phyloP scores from a whole-genome alignment of 2,329 filamentous ascomycete species.

The Cladophialophora psammophila region DNA sequence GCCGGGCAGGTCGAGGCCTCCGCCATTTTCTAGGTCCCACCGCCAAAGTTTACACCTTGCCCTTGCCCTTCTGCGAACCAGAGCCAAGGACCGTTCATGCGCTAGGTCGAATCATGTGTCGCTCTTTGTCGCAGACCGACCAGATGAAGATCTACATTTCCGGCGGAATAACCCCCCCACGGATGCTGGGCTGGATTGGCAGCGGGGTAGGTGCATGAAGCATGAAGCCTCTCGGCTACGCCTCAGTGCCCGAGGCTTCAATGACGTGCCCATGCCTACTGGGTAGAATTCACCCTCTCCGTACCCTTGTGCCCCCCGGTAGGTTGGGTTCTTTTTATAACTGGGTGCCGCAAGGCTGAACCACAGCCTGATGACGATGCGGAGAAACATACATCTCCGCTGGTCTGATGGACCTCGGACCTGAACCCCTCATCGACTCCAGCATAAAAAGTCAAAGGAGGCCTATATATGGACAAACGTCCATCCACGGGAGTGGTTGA shows the following conservation, averaged over 20 bases:
- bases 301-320: neutral
- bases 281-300: too few species aligned
- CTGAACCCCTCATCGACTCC: neutral
- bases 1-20: neutral
- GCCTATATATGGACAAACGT: neutral
- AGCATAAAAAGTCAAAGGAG: neutral
- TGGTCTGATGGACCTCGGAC: neutral
- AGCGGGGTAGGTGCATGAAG: constrained; percentile 1
- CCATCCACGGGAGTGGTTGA: neutral
- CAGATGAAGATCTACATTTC: neutral
- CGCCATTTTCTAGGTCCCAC: neutral
- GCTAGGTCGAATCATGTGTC: neutral
- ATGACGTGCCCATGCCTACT: neutral
- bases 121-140: neutral
- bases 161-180: neutral
- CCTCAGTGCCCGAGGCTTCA: neutral
- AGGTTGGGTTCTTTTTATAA: neutral
- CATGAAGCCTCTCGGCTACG: neutral
- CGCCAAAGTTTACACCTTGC: neutral
- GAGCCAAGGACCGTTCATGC: neutral
- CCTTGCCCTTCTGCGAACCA: neutral
- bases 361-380: neutral
- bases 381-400: constrained; percentile 2
- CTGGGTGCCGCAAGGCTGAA: neutral
- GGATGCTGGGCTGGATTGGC: neutral